Conservation (phyloP, 495 filamentous ascomycete species). For the Aspergillus biplanus region DNA sequence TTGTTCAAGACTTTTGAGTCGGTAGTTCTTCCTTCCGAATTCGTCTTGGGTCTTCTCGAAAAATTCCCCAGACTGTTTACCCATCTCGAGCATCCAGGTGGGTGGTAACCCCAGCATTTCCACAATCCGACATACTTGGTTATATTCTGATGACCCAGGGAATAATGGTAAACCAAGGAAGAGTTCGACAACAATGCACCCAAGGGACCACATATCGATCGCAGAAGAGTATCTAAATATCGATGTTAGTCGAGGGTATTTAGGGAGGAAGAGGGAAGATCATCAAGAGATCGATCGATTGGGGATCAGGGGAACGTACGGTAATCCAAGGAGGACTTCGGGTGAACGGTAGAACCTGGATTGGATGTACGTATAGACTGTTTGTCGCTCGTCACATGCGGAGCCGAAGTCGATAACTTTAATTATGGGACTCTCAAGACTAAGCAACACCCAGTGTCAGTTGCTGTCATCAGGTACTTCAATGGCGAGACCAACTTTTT, state of each 20-base stretch:
- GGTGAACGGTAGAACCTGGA: constrained; percentile 98
- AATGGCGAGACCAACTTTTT: constrained; percentile 71
- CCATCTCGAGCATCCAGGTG: constrained; percentile 99
- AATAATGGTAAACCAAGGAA: constrained; percentile 96
- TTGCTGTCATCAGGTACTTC: too few relatives aligned
- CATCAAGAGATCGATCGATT: background rate
- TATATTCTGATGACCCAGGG: constrained; percentile 98
- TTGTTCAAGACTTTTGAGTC: constrained; percentile 95
- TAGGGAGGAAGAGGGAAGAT: background rate
- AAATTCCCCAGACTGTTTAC: constrained; percentile 96
- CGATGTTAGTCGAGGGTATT: constrained; percentile 6
- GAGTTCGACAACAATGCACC: constrained; percentile 97
- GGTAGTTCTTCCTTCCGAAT: constrained; percentile 85
- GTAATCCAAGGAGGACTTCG: constrained; percentile 90
- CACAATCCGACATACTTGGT: constrained; percentile 94
- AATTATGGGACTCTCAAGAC: constrained; percentile 97
- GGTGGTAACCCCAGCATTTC: constrained; percentile 98
- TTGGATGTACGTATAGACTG: constrained; percentile 99
- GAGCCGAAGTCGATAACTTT: constrained; percentile 99
- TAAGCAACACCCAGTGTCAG: constrained; percentile 33
- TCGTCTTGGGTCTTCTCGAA: constrained; percentile 95
- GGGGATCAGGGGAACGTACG: constrained; percentile 49
- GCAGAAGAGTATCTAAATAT: constrained; percentile 83
- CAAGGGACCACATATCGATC: constrained; percentile 99
- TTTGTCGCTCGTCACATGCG: constrained; percentile 97